These are phyloP conservation scores for Komagataella kurtzmanii DNA, from an alignment of 805 yeast species.

Conservation along the genomic window DNA sequence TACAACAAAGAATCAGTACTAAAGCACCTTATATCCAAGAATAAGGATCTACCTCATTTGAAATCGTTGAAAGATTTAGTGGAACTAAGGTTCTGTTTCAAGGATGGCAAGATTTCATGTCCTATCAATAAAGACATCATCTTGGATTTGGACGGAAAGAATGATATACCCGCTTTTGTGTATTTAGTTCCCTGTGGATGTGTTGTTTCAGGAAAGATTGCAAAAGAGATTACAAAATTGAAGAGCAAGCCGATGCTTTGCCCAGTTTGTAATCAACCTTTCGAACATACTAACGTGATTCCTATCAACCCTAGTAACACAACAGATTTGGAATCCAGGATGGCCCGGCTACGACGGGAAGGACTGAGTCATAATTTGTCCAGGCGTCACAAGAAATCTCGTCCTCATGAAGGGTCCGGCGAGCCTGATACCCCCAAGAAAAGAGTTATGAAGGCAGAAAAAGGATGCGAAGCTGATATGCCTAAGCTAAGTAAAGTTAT, in stretches of 20 bases:
- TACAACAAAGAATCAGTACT: slow-evolving; percentile 52
- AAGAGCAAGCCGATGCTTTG: slow-evolving; percentile 13
- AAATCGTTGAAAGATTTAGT: slow-evolving; percentile 28
- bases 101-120: background rate
- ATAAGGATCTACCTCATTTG: slow-evolving; percentile 16
- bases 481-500: background rate
- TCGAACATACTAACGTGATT: slow-evolving; percentile 16
- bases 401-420: background rate
- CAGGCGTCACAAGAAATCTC: background rate
- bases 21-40: slow-evolving; percentile 31
- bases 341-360: background rate
- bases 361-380: background rate
- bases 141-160: background rate
- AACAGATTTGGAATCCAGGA: background rate
- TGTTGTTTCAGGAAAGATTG: slow-evolving; percentile 19
- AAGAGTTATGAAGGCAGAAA: background rate
- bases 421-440: background rate
- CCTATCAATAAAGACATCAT: background rate
- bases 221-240: slow-evolving; percentile 10
- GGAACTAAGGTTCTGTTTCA: slow-evolving; percentile 9
- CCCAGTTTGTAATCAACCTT: slow-evolving; percentile 24
- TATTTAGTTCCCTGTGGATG: slow-evolving; percentile 35
- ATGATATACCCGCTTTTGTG: slow-evolving; percentile 15
- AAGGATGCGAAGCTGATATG: background rate
- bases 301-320: slow-evolving; percentile 12